These are phyloP conservation scores for Wickerhamiella sergipiensis DNA, from an alignment of 805 yeast genomes.

Conservation along the genomic window DNA sequence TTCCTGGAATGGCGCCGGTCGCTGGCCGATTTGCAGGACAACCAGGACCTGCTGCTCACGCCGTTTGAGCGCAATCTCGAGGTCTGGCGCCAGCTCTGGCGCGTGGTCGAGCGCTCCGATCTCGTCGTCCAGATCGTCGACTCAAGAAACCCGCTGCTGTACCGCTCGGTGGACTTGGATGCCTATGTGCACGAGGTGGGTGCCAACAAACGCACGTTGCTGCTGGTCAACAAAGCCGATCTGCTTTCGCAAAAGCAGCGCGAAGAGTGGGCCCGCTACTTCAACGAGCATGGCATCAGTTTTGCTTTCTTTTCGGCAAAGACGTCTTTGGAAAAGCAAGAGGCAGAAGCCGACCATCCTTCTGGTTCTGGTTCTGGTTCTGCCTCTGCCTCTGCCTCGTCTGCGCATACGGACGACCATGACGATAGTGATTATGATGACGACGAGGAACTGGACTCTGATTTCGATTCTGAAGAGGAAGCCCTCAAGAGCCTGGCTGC, in stretches of 20 bases:
- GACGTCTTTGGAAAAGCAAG: slow-evolving; percentile 64
- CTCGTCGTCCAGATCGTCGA: slow-evolving; percentile 93
- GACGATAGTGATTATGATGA: slow-evolving; percentile 12
- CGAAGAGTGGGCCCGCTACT: slow-evolving; percentile 75
- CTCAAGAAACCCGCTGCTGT: slow-evolving; percentile 85
- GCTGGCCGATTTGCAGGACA: slow-evolving; percentile 72
- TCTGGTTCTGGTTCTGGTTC: slow-evolving; percentile 8
- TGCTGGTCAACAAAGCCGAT: slow-evolving; percentile 90
- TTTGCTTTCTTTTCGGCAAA: slow-evolving; percentile 91
- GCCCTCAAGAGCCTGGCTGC: slow-evolving; percentile 15
- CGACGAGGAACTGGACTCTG: slow-evolving; percentile 16
- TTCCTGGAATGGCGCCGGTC: slow-evolving; percentile 91
- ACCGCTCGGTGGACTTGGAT: slow-evolving; percentile 80
- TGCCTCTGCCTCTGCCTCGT: no score
- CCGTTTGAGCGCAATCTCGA: slow-evolving; percentile 95
- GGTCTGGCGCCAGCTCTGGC: slow-evolving; percentile 97
- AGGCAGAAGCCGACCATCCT: slow-evolving; percentile 34
- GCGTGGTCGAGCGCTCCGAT: slow-evolving; percentile 92
- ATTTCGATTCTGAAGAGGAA: slow-evolving; percentile 8
- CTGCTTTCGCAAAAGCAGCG: slow-evolving; percentile 66
- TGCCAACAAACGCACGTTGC: slow-evolving; percentile 60
- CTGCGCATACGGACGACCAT: neutral
- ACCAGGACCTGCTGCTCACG: slow-evolving; percentile 72
- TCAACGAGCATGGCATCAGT: slow-evolving; percentile 50
- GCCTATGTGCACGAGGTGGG: slow-evolving; percentile 58